phyloP scores from a whole-genome alignment of 352 stramenopile species.

The Phytophthora melonis region DNA sequence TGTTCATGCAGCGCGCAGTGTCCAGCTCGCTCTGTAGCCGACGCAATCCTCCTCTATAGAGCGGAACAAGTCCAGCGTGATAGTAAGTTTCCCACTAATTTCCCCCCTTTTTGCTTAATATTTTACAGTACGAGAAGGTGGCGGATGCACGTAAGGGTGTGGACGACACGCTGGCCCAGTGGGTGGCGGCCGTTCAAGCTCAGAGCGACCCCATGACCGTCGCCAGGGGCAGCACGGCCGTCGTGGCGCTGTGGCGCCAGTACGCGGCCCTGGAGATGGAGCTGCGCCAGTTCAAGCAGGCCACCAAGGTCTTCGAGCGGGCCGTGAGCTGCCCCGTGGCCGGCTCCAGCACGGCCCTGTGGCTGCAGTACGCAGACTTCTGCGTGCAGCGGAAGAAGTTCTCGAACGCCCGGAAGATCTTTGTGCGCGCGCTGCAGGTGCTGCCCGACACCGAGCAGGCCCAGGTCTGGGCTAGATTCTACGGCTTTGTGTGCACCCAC shows the following conservation, averaged over 20 bases:
- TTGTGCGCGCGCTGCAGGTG: slow-evolving; percentile 61
- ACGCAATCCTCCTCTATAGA: neutral
- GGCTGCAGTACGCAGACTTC: slow-evolving; percentile 78
- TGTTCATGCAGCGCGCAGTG: neutral
- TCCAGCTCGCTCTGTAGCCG: slow-evolving; percentile 16
- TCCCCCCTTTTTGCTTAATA: slow-evolving; percentile 6
- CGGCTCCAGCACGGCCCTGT: slow-evolving; percentile 44
- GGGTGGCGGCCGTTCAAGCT: slow-evolving; percentile 38
- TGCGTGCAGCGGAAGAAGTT: slow-evolving; percentile 80
- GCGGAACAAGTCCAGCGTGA: too few species aligned
- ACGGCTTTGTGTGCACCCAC: slow-evolving; percentile 70
- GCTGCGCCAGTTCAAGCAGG: slow-evolving; percentile 86
- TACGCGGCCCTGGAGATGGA: slow-evolving; percentile 85
- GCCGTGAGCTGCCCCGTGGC: slow-evolving; percentile 64
- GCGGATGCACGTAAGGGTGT: slow-evolving; percentile 60
- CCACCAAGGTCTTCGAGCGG: slow-evolving; percentile 81
- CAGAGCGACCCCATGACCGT: slow-evolving; percentile 19
- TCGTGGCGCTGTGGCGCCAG: slow-evolving; percentile 59
- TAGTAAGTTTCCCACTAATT: slow-evolving; percentile 7
- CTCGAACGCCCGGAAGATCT: slow-evolving; percentile 81
- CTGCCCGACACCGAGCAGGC: slow-evolving; percentile 51
- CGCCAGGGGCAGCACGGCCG: slow-evolving; percentile 30
- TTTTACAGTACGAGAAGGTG: slow-evolving; percentile 74
- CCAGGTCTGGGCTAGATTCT: slow-evolving; percentile 61
- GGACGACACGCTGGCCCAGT: slow-evolving; percentile 56